These are phyloP conservation scores for Phaeosphaeriaceae sp. DNA, from an alignment of 2,329 filamentous ascomycete genomes.

Conservation along the genomic window DNA sequence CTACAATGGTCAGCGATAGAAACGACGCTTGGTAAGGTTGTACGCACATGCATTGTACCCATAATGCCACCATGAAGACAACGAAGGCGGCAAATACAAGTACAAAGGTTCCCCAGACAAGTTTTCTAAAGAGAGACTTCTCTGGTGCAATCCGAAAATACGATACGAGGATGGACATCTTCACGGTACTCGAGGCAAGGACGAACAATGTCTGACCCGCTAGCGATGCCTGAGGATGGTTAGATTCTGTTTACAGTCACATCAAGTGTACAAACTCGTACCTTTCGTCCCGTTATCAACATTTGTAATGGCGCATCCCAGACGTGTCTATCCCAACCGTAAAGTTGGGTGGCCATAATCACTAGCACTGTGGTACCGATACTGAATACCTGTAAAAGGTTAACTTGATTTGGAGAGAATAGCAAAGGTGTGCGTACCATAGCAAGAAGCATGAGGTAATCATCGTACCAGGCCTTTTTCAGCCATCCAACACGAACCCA, in stretches of 20 bases:
- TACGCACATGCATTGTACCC: slow-evolving; percentile 49
- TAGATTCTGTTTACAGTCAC: slow-evolving; percentile 24
- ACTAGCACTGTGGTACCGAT: slow-evolving; percentile 41
- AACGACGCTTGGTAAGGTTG: neutral
- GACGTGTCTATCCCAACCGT: slow-evolving; percentile 48
- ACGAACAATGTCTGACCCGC: slow-evolving; percentile 48
- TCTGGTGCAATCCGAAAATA: slow-evolving; percentile 50
- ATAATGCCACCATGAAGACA: slow-evolving; percentile 46
- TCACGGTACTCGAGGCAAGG: slow-evolving; percentile 46
- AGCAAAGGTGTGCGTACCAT: slow-evolving; percentile 34
- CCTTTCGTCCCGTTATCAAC: slow-evolving; percentile 44
- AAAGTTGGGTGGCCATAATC: slow-evolving; percentile 45
- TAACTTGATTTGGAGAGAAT: slow-evolving; percentile 13
- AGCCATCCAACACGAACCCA: slow-evolving; percentile 47
- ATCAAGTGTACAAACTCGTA: slow-evolving; percentile 26
- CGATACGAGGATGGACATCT: slow-evolving; percentile 48
- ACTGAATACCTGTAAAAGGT: slow-evolving; percentile 38
- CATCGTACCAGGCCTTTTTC: slow-evolving; percentile 48
- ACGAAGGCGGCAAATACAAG: slow-evolving; percentile 44
- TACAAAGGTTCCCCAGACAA: slow-evolving; percentile 45
- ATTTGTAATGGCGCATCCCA: slow-evolving; percentile 42
- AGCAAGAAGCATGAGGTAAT: slow-evolving; percentile 47
- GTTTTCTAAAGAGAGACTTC: slow-evolving; percentile 47
- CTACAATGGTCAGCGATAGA: slow-evolving; percentile 40
- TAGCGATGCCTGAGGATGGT: slow-evolving; percentile 43